Base-by-base conservation (phyloP, 1,139 yeast species). In the Pneumocystis canis region DNA sequence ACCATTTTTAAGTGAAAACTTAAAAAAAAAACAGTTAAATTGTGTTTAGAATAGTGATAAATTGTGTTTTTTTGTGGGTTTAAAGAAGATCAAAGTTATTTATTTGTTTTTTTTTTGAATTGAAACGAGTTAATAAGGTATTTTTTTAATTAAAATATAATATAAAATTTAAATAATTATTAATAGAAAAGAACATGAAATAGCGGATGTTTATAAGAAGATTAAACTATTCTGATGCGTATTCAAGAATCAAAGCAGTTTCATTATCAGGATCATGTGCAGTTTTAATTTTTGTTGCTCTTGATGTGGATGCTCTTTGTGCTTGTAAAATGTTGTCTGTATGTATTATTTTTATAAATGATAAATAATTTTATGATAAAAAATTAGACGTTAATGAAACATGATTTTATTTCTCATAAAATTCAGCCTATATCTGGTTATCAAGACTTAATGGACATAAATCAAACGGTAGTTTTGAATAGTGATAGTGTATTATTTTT, bases 381-480 rank as follows among this genome's bases (percentile, higher is more conserved):
- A 40, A 33, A 32, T 33, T 20, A 40, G 61, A 74, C 79, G 60
- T 76, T 89, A 63, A 78, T 92, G 66, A 85, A 88, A 73, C 84
- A 86, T 67, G 95, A 89, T 70, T 78, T 90, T 70, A 84, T 92
- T 18, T 95, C 90, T 67, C 88, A 85, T 71, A 96, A 92, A 72
- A 77, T 89, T 63, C 84, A 89, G 14, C 98, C 99, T 0, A 90
- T 92, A n/a, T 90, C 89, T 25, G 99, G 99, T 1, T 92, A 89
- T 71, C 76, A 84, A 11, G 97, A 90, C 69, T 76, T 94, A 68
- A 82, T 82, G 66, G 71, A 70, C 41, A 89, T 85, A 71, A 90
- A 82, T 70, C 66, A 70, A 11, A 80, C 79, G 63, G 75, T 92
- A 58, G 97, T 90, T 69, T 79, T 76, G 11, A 94, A 88, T 41